Base-by-base conservation (phyloP, 345 rosid species). In the Rhizophora apiculata region DNA sequence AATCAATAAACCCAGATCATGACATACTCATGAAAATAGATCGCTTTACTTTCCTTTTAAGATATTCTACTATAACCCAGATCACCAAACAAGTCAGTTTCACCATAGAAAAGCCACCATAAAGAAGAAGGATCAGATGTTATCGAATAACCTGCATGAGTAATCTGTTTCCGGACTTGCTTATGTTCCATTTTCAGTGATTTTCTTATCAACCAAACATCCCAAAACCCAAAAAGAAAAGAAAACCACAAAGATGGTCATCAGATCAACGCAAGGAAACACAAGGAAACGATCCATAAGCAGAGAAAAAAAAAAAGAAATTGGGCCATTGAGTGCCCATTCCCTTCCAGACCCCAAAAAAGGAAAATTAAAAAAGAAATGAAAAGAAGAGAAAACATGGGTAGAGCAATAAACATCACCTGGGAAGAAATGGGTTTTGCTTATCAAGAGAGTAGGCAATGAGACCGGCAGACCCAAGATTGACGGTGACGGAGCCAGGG, bases 361-460 rank as follows among this genome's bases (percentile, higher is more conserved):
- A 13, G 15, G 2, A n/a, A 6, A 10, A 19, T 8, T 11, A 43
- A 11, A 13, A 13, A 43, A 11, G 18, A 6, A 10, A 19, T 8
- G 55, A 6, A 46, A 48, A 65, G 55, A 2, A 27, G 48, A 53
- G 6, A 7, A n/a, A 51, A 60, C 8, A 22, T 4, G 37, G 4
- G 0, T 16, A 9, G 22, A 5, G 60, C 48, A 39, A 39, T 51
- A 30, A 37, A 34, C 2, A n/a, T 63, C 67, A 90, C 98, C 94
- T 86, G 34, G 99, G 99, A 34, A 90, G 92, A 67, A 89, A 90
- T 20, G 98, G 98, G 81, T 90, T 96, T 75, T 85, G 92, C 59
- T 75, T 83, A 18, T 85, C 78, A 59, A 85, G 81, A 3, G 98
- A 86, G 86, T 90, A 89, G 67, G 93, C 88, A 29, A 96, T 63